Percentiles rank a stretch among this genome's conserved stretches.
phyloP scores from a whole-genome alignment of 805 yeast species.

The Nakazawaea holstii region DNA sequence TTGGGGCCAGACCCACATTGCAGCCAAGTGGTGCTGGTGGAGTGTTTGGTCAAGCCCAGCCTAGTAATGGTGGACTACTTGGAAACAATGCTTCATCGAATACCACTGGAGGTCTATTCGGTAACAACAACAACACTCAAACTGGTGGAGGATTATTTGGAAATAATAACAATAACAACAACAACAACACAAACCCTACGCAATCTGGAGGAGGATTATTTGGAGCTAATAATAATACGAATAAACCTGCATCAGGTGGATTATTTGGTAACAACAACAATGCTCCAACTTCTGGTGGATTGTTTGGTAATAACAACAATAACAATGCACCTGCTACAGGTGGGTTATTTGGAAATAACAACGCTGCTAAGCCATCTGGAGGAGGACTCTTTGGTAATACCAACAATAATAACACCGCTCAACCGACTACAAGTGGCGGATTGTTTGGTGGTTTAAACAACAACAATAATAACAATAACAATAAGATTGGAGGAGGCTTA shows the following conservation, averaged over 20 bases:
- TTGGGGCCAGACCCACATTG: background rate
- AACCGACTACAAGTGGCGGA: conserved; percentile 17
- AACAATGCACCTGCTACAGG: conserved; percentile 15
- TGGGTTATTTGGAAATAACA: conserved; percentile 20
- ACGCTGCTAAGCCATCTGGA: conserved; percentile 11
- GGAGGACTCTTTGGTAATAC: conserved; percentile 17
- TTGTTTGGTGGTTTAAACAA: conserved; percentile 19
- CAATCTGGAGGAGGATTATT: conserved; percentile 15
- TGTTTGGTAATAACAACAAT: conserved; percentile 22
- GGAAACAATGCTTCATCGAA: too few species aligned
- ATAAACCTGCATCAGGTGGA: conserved; percentile 11
- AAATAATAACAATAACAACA: conserved; percentile 3
- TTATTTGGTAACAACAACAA: conserved; percentile 19
- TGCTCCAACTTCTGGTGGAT: conserved; percentile 23
- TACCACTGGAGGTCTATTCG: too few species aligned
- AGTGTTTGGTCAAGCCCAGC: too few species aligned
- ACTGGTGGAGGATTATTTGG: conserved; percentile 16
- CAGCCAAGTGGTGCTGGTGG: conserved; percentile 9
- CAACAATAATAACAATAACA: conserved; percentile 14
- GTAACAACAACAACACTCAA: background rate
- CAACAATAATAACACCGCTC: conserved; percentile 8
- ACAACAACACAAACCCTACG: background rate
- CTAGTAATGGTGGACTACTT: too few species aligned
- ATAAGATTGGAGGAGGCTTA: conserved; percentile 22
- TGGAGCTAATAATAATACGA: conserved; percentile 12